Evolutionary conservation across 140 eudicot species (phyloP).

Genomic region (Cichorium intybus): DNA sequence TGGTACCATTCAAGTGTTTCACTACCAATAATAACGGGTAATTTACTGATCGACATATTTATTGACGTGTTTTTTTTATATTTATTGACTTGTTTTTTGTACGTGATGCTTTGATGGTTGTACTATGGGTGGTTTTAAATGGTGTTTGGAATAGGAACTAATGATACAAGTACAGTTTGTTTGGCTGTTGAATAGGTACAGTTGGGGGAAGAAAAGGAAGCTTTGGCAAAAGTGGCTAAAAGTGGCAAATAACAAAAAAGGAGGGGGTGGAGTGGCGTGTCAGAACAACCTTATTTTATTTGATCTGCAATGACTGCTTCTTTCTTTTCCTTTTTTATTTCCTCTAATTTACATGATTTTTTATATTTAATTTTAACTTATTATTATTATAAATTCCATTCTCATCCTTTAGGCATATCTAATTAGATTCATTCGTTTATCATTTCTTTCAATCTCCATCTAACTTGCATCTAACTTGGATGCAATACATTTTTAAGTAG

Average conservation of each 20-base stretch:
- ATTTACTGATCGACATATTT: too few species aligned
- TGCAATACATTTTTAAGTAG: slow-evolving; percentile 28
- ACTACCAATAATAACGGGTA: neutral
- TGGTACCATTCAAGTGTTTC: neutral
- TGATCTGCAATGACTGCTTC: slow-evolving; percentile 46
- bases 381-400: slow-evolving; percentile 4
- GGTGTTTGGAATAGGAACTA: slow-evolving; percentile 15
- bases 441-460: slow-evolving; percentile 23
- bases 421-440: slow-evolving; percentile 46
- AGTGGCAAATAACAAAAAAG: slow-evolving; percentile 50
- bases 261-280: slow-evolving; percentile 48
- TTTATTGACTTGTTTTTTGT: too few species aligned
- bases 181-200: slow-evolving; percentile 78
- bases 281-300: slow-evolving; percentile 52
- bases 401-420: slow-evolving; percentile 33
- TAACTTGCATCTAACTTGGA: slow-evolving; percentile 50
- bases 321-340: slow-evolving; percentile 26
- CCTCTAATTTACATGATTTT: slow-evolving; percentile 16
- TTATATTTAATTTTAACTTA: slow-evolving; percentile 17
- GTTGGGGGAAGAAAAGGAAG: slow-evolving; percentile 37
- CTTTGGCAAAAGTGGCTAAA: slow-evolving; percentile 35
- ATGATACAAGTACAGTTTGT: slow-evolving; percentile 54
- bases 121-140: neutral
- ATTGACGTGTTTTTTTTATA: too few species aligned
- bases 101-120: slow-evolving; percentile 5